Conservation (phyloP, 495 filamentous ascomycete genomes). For the Aspergillus cristatus region DNA sequence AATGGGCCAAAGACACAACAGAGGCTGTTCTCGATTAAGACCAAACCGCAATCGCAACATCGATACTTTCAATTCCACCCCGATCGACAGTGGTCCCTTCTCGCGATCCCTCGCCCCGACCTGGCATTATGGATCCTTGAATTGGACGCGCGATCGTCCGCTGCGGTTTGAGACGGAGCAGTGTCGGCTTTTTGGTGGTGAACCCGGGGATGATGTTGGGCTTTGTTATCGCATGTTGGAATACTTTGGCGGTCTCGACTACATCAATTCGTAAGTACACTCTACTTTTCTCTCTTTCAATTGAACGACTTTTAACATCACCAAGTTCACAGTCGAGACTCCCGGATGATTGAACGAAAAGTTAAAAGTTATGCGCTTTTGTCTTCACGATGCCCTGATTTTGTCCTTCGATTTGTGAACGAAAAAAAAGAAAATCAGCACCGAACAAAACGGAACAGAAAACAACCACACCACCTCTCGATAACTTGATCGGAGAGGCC, state of each 20-base stretch:
- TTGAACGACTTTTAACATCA: not conserved
- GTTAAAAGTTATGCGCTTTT: too few relatives aligned
- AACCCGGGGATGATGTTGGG: slow-evolving; percentile 36
- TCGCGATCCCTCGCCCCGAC: slow-evolving; percentile 25
- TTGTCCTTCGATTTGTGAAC: not conserved
- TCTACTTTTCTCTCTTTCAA: not conserved
- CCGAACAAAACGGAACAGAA: not conserved
- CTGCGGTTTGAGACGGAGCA: slow-evolving; percentile 26
- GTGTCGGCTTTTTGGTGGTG: slow-evolving; percentile 38
- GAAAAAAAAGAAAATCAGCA: not conserved
- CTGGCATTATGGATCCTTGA: slow-evolving; percentile 34
- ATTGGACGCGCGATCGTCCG: slow-evolving; percentile 25
- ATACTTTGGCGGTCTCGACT: slow-evolving; percentile 40
- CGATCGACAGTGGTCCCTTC: slow-evolving; percentile 4
- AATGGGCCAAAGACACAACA: slow-evolving; percentile 42
- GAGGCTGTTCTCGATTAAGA: slow-evolving; percentile 38
- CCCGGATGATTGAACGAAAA: not conserved
- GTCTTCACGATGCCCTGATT: not conserved
- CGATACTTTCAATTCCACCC: slow-evolving; percentile 5
- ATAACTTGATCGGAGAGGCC: not conserved
- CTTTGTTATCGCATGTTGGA: slow-evolving; percentile 42
- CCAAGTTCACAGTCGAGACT: slow-evolving; percentile 8
- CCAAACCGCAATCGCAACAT: slow-evolving; percentile 22
- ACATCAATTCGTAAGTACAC: slow-evolving; percentile 36
- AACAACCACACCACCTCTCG: not conserved